Conservation (phyloP, 1,284 basidiomycete species). For the Puccinia hordei region DNA sequence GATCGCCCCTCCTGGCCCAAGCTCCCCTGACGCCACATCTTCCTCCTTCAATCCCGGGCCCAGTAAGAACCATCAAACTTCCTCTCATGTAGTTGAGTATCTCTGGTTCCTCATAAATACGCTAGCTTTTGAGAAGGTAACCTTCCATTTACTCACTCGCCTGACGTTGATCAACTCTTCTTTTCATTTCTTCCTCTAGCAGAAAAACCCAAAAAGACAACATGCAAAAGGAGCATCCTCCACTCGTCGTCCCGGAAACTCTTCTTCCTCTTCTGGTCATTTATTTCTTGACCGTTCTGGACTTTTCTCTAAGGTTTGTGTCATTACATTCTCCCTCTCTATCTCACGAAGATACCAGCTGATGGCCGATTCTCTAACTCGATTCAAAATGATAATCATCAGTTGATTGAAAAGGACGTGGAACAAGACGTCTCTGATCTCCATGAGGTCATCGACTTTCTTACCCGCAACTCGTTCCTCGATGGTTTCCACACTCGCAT, state of each 20-base stretch:
- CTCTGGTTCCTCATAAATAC: not conserved
- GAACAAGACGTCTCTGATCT: slow-evolving; percentile 40
- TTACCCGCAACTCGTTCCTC: slow-evolving; percentile 20
- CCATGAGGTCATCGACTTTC: slow-evolving; percentile 13
- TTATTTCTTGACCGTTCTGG: slow-evolving; percentile 15
- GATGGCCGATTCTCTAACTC: not conserved
- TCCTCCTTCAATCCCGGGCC: not conserved
- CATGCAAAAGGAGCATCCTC: not conserved
- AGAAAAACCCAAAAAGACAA: not conserved
- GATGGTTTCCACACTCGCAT: not conserved
- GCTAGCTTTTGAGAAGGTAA: no score
- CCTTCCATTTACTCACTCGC: no score
- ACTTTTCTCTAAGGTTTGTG: slow-evolving; percentile 21
- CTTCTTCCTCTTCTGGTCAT: not conserved
- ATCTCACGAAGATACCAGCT: not conserved
- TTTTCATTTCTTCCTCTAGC: no score
- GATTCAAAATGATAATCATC: not conserved
- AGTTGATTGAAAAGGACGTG: slow-evolving; percentile 42
- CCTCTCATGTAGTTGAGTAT: not conserved
- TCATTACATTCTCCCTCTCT: not conserved
- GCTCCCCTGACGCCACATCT: not conserved
- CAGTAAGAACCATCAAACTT: not conserved
- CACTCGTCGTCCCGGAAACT: not conserved
- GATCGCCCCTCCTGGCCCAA: not conserved
- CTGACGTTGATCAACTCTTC: not conserved